phyloP scores from a whole-genome alignment of 2,329 filamentous ascomycete species.

The Xylariaceae sp. region DNA sequence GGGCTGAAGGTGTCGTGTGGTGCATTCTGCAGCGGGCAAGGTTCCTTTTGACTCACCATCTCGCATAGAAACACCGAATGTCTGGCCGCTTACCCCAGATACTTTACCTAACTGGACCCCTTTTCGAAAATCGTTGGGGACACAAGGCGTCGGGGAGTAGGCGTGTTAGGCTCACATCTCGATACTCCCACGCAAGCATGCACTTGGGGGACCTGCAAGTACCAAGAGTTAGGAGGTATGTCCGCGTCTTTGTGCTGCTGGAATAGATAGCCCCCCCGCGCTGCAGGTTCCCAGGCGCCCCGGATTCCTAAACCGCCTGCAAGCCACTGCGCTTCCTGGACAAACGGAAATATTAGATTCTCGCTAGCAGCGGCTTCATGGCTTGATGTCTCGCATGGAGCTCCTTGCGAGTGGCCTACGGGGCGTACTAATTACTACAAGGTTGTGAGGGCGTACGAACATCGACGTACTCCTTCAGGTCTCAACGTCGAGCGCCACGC shows the following conservation, averaged over 20 bases:
- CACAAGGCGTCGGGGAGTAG: conserved; percentile 23
- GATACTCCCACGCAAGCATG: neutral
- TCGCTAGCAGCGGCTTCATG: conserved; percentile 10
- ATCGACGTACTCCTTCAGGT: conserved; percentile 4
- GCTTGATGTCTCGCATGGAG: conserved; percentile 9
- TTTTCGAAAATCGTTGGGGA: conserved; percentile 21
- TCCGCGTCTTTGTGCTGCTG: too few species aligned
- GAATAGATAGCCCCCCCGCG: conserved; percentile 18
- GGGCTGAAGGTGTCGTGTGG: neutral
- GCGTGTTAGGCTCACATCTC: neutral
- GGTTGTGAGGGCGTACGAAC: neutral
- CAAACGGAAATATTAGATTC: conserved; percentile 20
- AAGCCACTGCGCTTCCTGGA: conserved; percentile 20
- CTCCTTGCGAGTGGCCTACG: conserved; percentile 11
- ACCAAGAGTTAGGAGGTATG: neutral
- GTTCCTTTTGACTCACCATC: conserved; percentile 14
- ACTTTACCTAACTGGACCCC: neutral
- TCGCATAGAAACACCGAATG: conserved; percentile 26
- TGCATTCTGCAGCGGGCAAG: neutral
- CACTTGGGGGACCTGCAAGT: neutral
- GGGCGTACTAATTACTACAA: conserved; percentile 9
- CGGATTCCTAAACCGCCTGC: conserved; percentile 25
- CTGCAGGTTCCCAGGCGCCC: conserved; percentile 29
- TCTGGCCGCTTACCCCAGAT: conserved; percentile 24
- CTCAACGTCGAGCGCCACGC: neutral